Evolutionary conservation across 1,139 yeast genomes (phyloP).

Genomic region (Yamadazyma dushanensis): DNA sequence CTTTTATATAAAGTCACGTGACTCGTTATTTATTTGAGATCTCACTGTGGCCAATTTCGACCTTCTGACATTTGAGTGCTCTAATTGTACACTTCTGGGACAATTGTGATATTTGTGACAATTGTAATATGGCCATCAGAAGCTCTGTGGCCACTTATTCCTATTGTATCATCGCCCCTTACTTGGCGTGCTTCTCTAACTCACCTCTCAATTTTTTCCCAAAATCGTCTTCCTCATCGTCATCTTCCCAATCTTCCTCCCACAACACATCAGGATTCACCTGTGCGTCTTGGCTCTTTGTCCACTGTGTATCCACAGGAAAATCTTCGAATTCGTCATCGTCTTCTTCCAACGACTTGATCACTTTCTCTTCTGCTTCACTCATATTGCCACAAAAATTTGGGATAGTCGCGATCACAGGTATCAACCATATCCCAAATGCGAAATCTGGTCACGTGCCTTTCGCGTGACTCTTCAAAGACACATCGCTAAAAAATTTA

Average conservation of each 20-base stretch:
- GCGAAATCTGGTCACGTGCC: not conserved
- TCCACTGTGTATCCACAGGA: slow-evolving; percentile 73
- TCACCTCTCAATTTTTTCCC: slow-evolving; percentile 63
- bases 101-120: too few relatives aligned
- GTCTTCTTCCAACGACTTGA: slow-evolving; percentile 79
- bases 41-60: too few relatives aligned
- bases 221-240: slow-evolving; percentile 84
- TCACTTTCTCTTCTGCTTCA: slow-evolving; percentile 34
- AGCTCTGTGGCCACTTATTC: too few relatives aligned
- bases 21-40: too few relatives aligned
- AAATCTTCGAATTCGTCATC: slow-evolving; percentile 96
- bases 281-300: slow-evolving; percentile 38
- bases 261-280: slow-evolving; percentile 54
- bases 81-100: too few relatives aligned
- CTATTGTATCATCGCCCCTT: not conserved
- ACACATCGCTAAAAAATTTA: not conserved
- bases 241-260: slow-evolving; percentile 98
- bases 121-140: too few relatives aligned
- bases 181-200: slow-evolving; percentile 23
- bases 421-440: not conserved
- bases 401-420: not conserved
- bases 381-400: slow-evolving; percentile 1
- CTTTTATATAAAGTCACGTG: too few relatives aligned
- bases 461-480: slow-evolving; percentile 1
- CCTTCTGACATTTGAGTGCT: too few relatives aligned